Conservation (phyloP, 768 basidiomycete genomes). For the Boletus coccyginus region DNA sequence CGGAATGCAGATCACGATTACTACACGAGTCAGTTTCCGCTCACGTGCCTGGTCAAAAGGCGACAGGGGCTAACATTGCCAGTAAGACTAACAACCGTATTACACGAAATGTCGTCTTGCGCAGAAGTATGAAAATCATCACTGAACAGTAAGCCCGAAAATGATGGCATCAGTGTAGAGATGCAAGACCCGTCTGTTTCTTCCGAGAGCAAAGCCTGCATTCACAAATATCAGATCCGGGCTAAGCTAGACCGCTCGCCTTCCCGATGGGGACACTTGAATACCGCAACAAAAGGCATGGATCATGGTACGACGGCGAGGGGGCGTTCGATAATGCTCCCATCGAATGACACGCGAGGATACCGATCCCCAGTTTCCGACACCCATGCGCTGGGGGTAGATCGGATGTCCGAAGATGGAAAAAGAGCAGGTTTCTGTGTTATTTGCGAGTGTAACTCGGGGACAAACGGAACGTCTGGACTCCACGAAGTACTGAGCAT, state of each 20-base stretch:
- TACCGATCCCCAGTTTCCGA: neutral
- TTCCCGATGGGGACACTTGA: constrained; percentile 5
- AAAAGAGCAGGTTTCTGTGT: neutral
- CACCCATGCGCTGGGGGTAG: neutral
- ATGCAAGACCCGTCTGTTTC: constrained; percentile 6
- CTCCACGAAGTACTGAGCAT: constrained; percentile 12
- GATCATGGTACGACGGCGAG: constrained; percentile 6
- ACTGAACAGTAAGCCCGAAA: too few species aligned
- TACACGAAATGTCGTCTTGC: too few species aligned
- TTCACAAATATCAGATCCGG: constrained; percentile 29
- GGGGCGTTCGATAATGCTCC: neutral
- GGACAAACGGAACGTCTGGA: neutral
- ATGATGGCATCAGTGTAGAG: neutral
- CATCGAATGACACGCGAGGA: constrained; percentile 16
- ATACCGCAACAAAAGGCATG: neutral
- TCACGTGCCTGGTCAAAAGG: constrained; percentile 23
- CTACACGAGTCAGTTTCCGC: constrained; percentile 12
- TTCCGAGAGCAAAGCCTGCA: constrained; percentile 39
- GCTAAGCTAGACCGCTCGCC: constrained; percentile 19
- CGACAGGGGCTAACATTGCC: constrained; percentile 19
- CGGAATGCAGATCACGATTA: constrained; percentile 2
- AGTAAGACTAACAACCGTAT: neutral
- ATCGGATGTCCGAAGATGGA: constrained; percentile 12
- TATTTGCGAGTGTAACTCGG: constrained; percentile 2
- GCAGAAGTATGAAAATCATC: too few species aligned